phyloP scores from a whole-genome alignment of 1,284 basidiomycete species.

The Moesziomyces sp. region DNA sequence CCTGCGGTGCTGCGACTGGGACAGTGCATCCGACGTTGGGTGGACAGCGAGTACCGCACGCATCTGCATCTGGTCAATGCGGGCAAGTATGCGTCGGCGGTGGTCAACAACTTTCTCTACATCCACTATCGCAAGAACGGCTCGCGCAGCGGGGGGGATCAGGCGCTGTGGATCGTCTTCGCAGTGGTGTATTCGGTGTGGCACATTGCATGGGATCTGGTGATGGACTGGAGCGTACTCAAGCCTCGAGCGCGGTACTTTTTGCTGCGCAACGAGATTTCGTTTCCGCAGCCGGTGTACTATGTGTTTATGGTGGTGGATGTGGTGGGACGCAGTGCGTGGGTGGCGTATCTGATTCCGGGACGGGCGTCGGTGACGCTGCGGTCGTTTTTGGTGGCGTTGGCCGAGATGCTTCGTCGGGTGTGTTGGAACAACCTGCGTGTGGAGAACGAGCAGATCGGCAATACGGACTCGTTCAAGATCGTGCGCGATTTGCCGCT shows the following conservation, averaged over 20 bases:
- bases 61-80: constrained; percentile 87
- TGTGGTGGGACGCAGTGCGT: constrained; percentile 80
- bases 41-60: constrained; percentile 75
- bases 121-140: constrained; percentile 63
- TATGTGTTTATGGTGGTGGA: constrained; percentile 74
- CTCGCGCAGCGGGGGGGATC: constrained; percentile 15
- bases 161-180: constrained; percentile 70
- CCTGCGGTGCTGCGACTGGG: constrained; percentile 80
- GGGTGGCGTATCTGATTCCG: constrained; percentile 80
- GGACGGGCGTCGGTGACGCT: constrained; percentile 72
- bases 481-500: constrained; percentile 57
- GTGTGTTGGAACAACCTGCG: constrained; percentile 90
- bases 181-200: constrained; percentile 77
- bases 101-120: constrained; percentile 64
- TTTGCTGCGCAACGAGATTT: constrained; percentile 80
- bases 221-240: constrained; percentile 75
- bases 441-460: constrained; percentile 84
- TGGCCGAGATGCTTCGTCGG: constrained; percentile 82
- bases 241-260: constrained; percentile 73
- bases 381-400: constrained; percentile 77
- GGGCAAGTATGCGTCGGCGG: constrained; percentile 62
- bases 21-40: constrained; percentile 87
- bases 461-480: constrained; percentile 61
- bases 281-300: constrained; percentile 67
- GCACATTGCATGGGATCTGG: constrained; percentile 79